These are phyloP conservation scores for Pyricularia grisea DNA, from an alignment of 2,329 filamentous ascomycete genomes.

Conservation along the genomic window DNA sequence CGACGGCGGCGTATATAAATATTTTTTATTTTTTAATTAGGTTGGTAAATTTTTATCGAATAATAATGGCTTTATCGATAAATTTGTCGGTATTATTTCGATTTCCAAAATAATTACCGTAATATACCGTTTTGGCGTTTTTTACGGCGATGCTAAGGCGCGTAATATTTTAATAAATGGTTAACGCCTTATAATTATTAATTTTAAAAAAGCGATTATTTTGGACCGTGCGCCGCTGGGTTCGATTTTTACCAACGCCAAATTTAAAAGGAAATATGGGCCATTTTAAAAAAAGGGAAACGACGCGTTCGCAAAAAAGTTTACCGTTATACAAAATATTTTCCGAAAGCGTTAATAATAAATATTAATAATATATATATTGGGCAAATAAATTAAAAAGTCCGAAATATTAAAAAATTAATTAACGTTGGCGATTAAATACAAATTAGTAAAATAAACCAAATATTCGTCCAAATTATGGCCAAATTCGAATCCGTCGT, in stretches of 20 bases:
- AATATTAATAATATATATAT: background rate
- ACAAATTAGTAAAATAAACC: too few species aligned
- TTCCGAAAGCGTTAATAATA: background rate
- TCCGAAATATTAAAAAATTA: too few species aligned
- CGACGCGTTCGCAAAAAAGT: background rate
- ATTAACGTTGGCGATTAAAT: too few species aligned
- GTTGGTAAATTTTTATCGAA: constrained; percentile 16
- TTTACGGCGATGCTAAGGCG: constrained; percentile 14
- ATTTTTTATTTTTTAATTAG: constrained; percentile 16
- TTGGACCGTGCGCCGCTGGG: background rate
- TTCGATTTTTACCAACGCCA: background rate
- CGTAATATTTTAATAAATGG: constrained; percentile 22
- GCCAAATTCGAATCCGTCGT: too few species aligned
- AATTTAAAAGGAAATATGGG: background rate
- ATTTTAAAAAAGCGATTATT: constrained; percentile 20
- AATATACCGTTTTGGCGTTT: constrained; percentile 8
- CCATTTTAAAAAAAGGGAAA: background rate
- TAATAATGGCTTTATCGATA: constrained; percentile 9
- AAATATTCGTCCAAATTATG: too few species aligned
- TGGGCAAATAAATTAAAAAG: too few species aligned
- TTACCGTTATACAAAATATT: background rate
- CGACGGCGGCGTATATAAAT: constrained; percentile 5
- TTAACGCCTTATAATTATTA: constrained; percentile 19
- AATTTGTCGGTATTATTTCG: background rate
- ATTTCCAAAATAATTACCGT: background rate